Conservation (phyloP, 2,329 filamentous ascomycete species). For the Neoscytalidium dimidiatum region DNA sequence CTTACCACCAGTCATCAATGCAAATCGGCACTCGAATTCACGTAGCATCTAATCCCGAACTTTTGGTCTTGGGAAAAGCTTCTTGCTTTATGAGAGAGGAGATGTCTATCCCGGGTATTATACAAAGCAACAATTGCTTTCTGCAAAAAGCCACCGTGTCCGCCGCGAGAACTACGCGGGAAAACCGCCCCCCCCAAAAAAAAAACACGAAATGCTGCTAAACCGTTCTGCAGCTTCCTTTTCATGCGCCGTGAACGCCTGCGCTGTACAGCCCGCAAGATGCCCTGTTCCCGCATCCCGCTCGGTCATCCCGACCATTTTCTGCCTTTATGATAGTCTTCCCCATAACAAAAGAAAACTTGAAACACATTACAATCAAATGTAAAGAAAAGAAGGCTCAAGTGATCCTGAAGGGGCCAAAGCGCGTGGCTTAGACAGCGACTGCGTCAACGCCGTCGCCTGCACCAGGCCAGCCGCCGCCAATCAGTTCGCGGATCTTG, state of each 20-base stretch:
- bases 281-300: neutral
- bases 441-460: neutral
- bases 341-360: neutral
- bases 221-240: neutral
- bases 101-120: conserved; percentile 16
- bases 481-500: conserved; percentile 88
- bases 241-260: conserved; percentile 1
- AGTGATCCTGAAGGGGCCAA: neutral
- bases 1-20: too few species aligned
- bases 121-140: conserved; percentile 12
- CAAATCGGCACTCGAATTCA: too few species aligned
- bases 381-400: neutral
- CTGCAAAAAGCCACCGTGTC: conserved; percentile 7
- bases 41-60: neutral
- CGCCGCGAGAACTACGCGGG: neutral
- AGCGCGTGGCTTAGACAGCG: neutral
- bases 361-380: neutral
- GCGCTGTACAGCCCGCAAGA: conserved; percentile 4
- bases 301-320: neutral
- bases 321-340: neutral
- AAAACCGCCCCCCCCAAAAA: neutral
- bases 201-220: neutral
- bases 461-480: conserved; percentile 33
- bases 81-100: conserved; percentile 13
- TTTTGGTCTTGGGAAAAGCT: neutral